Evolutionary conservation across 2,329 filamentous ascomycete species (phyloP).

Genomic region (Colletotrichum sp.): DNA sequence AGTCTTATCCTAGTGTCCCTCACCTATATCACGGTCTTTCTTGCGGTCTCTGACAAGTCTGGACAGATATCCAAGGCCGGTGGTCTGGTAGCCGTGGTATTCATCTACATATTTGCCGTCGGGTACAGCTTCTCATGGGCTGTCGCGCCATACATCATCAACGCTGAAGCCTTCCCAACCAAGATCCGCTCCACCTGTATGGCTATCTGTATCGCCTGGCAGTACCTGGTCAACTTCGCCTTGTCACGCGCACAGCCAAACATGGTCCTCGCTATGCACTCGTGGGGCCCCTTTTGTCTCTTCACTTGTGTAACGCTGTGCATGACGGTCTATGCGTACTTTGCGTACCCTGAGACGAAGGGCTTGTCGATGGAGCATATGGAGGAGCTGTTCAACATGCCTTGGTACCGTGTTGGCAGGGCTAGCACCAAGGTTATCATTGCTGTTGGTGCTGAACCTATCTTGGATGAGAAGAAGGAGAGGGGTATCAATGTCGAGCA

Average conservation of each 20-base stretch:
- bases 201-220: background rate
- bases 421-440: background rate
- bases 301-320: background rate
- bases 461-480: background rate
- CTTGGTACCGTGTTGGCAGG: background rate
- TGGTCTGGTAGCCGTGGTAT: background rate
- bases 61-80: background rate
- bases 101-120: background rate
- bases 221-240: background rate
- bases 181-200: background rate
- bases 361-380: constrained; percentile 22
- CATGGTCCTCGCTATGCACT: background rate
- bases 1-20: background rate
- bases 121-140: background rate
- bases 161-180: background rate
- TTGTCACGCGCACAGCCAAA: background rate
- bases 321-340: constrained; percentile 31
- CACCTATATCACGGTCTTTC: background rate
- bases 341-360: constrained; percentile 43
- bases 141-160: background rate
- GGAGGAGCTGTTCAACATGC: background rate
- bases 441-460: background rate
- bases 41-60: accelerated
- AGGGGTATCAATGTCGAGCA: background rate
- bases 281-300: background rate